Base-by-base conservation (phyloP, 2,329 filamentous ascomycete species). In the Colletotrichum eremochloae region DNA sequence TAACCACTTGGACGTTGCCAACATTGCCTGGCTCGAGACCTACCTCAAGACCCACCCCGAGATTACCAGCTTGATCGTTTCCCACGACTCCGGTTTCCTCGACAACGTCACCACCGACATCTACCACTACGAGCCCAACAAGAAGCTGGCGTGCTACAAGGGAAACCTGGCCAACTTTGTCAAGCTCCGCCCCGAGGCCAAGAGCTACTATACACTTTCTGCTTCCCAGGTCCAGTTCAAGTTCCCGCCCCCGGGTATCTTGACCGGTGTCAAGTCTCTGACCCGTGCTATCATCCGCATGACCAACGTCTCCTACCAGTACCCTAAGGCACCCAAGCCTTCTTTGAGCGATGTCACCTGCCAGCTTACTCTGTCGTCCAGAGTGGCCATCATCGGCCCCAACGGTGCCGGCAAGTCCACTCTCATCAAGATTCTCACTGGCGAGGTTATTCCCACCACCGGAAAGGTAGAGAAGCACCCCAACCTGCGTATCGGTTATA, bases 361-460 rank as follows among this genome's bases (percentile, higher is more conserved):
- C 81, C 92, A 94, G 76, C 89, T 99, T 50, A 91, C 91, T 2
- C 88, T 99, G 58, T 98, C 95, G 5, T 98, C 96, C 53, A 93
- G 96, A 79, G 94, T 97, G 48, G 96, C 96, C 74, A 97, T 99
- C 77, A 98, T 99, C 76, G 96, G 96, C 72, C 94, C 94, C 79
- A 99, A 99, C 81, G 96, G 96, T 89, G 96, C 96, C 53, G 96
- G 96, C 81, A 99, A 99, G 85, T 98, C 96, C 15, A 99, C 96
- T 0, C 90, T 99, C 74, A 98, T 99, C 86, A 99, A 99, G 87
- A 88, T 99, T 72, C 88, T 99, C 71, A 99, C 96, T 14, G 96
- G 96, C 76, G 96, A 98, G 82, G 90, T 92, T 29, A 92, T 98
- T 76, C 96, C 94, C 20, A 93, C 93, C 74, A 84, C 84, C 29